Base-by-base conservation (phyloP, 805 yeast genomes). In the Myxozyma neotropica region DNA sequence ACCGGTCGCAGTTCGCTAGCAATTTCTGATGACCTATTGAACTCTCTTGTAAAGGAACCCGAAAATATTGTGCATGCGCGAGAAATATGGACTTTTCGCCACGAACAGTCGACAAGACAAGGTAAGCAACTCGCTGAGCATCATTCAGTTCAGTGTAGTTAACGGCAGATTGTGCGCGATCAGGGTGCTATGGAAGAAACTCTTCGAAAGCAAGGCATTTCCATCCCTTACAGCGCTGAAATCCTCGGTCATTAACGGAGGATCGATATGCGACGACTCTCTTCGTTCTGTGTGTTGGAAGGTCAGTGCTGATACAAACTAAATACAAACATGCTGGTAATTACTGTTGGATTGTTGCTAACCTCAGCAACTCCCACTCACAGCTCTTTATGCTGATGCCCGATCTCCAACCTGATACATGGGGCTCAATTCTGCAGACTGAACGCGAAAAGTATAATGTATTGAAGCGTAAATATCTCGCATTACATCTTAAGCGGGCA, bases 231-330 rank as follows among this genome's bases (percentile, higher is more conserved):
- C 65, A 8, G 52, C 55, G 6, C 44, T 61, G 8, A 61, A 61
- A 42, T 49, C 64, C 8, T 33, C 61, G 8, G 64, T 61, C 40
- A 47, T 60, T 13, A 43, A 27, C 23, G 65, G 65, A 12, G 40
- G 55, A 24, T 39, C 50, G 19, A 48, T 48, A 6, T 61, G 65
- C 52, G 63, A 55, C 23, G 53, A 43, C 27, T 24, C 60, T 2
- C 42, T 61, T 15, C 59, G 65, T 10, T 61, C 65, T 13, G 51
- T 61, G 15, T 57, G 56, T 45, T 61, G 65, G 65, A 61, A 61
- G 63, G 65, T 61, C 35, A 4, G 52, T 23, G 33, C 33, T 29
- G 6, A 6, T 10, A 7, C 33, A n/a, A n/a, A n/a, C n/a, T n/a
- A 31, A 2, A 21, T 19, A 10, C 3, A 13, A 15, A 15, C 23